phyloP scores from a whole-genome alignment of 164 flowering plant species.

The Tetracentron sinense region DNA sequence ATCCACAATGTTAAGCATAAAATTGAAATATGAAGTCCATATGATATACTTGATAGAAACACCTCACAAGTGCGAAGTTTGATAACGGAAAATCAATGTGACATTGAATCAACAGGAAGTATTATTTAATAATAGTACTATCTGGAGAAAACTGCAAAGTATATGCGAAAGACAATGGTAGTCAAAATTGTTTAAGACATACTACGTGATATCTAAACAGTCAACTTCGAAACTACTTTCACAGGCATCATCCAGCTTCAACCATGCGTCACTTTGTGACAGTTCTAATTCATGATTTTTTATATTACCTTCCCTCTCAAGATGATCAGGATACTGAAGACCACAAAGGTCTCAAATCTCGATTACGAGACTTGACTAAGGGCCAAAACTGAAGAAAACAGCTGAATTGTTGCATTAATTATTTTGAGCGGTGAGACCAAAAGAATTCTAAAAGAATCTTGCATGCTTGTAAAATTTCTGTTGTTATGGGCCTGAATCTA shows the following conservation, averaged over 20 bases:
- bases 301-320: background rate
- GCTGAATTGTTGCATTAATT: background rate
- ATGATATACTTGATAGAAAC: background rate
- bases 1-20: constrained; percentile 1
- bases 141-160: background rate
- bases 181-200: too few relatives aligned
- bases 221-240: background rate
- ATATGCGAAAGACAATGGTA: too few relatives aligned
- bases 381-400: background rate
- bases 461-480: too few relatives aligned
- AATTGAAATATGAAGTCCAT: background rate
- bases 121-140: background rate
- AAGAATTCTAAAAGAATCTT: too few relatives aligned
- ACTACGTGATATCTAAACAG: background rate
- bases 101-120: background rate
- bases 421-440: too few relatives aligned
- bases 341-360: background rate
- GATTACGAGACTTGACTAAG: background rate
- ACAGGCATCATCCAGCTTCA: background rate
- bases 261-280: background rate
- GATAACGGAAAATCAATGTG: background rate
- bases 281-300: background rate
- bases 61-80: background rate
- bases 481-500: too few relatives aligned
- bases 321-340: background rate